These are phyloP conservation scores for Tuber borchii DNA, from an alignment of 495 filamentous ascomycete genomes.

Conservation along the genomic window DNA sequence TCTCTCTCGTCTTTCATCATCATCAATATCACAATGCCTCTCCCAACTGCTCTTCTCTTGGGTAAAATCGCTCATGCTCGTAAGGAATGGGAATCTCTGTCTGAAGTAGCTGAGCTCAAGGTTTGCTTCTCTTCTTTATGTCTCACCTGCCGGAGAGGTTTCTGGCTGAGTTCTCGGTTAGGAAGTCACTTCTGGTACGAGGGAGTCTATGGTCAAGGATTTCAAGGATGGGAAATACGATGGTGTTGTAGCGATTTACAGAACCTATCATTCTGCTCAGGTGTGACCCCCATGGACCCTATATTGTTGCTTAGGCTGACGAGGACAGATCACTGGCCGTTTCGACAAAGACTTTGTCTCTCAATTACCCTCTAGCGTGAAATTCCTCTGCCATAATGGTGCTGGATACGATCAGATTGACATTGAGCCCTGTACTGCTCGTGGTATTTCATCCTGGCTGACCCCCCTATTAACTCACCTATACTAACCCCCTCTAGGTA, in stretches of 20 bases:
- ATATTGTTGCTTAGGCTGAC: background rate
- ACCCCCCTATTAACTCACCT: slow-evolving; percentile 2
- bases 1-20: background rate
- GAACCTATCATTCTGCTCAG: slow-evolving; percentile 55
- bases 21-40: slow-evolving; percentile 37
- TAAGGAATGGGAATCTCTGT: slow-evolving; percentile 54
- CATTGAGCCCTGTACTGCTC: slow-evolving; percentile 58
- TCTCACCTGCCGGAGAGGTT: background rate
- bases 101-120: slow-evolving; percentile 51
- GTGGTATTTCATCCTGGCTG: slow-evolving; percentile 41
- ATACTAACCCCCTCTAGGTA: slow-evolving; percentile 42
- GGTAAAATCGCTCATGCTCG: slow-evolving; percentile 52
- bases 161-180: slow-evolving; percentile 33
- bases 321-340: slow-evolving; percentile 52
- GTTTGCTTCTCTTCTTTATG: slow-evolving; percentile 39
- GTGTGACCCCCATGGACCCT: slow-evolving; percentile 39
- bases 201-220: slow-evolving; percentile 51
- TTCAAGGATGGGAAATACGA: slow-evolving; percentile 53
- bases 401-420: slow-evolving; percentile 82
- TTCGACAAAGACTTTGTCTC: slow-evolving; percentile 57
- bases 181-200: slow-evolving; percentile 52
- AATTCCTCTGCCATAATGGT: slow-evolving; percentile 79
- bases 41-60: slow-evolving; percentile 52
- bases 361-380: slow-evolving; percentile 58
- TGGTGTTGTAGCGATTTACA: slow-evolving; percentile 54